phyloP scores from a whole-genome alignment of 2,329 filamentous ascomycete species.

The Aspergillus hiratsukae region DNA sequence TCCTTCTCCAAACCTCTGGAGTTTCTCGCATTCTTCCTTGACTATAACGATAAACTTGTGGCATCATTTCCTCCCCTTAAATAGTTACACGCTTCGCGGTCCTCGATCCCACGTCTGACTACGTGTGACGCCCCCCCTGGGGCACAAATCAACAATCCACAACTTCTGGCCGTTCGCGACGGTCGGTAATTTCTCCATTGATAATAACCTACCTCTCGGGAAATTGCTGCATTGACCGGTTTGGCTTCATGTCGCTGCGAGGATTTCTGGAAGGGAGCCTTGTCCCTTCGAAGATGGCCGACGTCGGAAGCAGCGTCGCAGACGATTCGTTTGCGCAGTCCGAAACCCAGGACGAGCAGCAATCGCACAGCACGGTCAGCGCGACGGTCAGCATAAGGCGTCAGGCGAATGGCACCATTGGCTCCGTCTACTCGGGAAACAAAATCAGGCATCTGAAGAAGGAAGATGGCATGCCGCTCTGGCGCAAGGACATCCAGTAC shows the following conservation, averaged over 20 bases:
- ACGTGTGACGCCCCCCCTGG: not conserved
- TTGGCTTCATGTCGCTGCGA: no score
- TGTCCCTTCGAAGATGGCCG: constrained; percentile 25
- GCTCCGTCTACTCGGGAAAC: constrained; percentile 63
- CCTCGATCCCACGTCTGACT: not conserved
- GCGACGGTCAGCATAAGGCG: constrained; percentile 50
- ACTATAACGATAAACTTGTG: constrained; percentile 10
- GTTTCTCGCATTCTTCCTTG: not conserved
- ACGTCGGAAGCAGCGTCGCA: constrained; percentile 28
- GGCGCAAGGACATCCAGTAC: constrained; percentile 64
- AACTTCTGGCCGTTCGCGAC: not conserved
- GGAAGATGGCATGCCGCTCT: constrained; percentile 62
- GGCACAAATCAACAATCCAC: not conserved
- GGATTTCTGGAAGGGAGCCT: no score
- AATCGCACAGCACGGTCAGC: constrained; percentile 34
- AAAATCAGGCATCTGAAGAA: constrained; percentile 65
- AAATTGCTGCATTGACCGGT: not conserved
- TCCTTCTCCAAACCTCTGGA: not conserved
- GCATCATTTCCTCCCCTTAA: not conserved
- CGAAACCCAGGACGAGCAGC: constrained; percentile 34
- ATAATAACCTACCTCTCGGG: not conserved
- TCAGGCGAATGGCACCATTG: constrained; percentile 62
- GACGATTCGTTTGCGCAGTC: constrained; percentile 35
- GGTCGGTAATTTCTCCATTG: not conserved
- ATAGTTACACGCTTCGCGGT: not conserved